phyloP scores from a whole-genome alignment of 2,329 filamentous ascomycete species.

The Hypoxylon sp. region DNA sequence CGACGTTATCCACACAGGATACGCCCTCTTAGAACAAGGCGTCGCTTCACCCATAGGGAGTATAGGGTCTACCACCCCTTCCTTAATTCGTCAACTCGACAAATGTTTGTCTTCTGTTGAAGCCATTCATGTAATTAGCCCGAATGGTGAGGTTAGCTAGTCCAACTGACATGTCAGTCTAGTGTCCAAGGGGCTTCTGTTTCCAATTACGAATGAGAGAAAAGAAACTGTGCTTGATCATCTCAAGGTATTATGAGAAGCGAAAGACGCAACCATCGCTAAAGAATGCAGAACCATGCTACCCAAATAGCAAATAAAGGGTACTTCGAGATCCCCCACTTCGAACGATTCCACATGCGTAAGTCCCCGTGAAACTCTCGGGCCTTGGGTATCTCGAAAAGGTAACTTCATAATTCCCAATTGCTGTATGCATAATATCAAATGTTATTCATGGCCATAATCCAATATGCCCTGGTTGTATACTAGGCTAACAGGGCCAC shows the following conservation, averaged over 20 bases:
- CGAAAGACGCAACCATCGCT: not conserved
- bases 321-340: not conserved
- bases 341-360: not conserved
- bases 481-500: not conserved
- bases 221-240: not conserved
- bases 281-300: conserved; percentile 14
- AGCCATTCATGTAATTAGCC: conserved; percentile 25
- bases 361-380: conserved; percentile 2
- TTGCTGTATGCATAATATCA: not conserved
- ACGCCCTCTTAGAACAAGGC: conserved; percentile 4
- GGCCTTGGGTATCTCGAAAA: not conserved
- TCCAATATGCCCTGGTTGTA: not conserved
- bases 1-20: conserved; percentile 14
- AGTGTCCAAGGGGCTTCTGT: conserved; percentile 7
- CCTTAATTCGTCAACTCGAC: conserved; percentile 8
- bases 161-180: conserved; percentile 8
- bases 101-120: conserved; percentile 2
- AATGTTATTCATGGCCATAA: not conserved
- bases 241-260: conserved; percentile 8
- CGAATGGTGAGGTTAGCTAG: conserved; percentile 29
- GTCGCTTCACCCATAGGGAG: conserved; percentile 8
- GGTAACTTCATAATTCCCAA: conserved; percentile 3
- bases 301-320: conserved; percentile 9
- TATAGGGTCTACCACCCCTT: conserved; percentile 1
- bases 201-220: not conserved